Evolutionary conservation across 768 basidiomycete species (phyloP).

Genomic region (Rhodotorula toruloides): DNA sequence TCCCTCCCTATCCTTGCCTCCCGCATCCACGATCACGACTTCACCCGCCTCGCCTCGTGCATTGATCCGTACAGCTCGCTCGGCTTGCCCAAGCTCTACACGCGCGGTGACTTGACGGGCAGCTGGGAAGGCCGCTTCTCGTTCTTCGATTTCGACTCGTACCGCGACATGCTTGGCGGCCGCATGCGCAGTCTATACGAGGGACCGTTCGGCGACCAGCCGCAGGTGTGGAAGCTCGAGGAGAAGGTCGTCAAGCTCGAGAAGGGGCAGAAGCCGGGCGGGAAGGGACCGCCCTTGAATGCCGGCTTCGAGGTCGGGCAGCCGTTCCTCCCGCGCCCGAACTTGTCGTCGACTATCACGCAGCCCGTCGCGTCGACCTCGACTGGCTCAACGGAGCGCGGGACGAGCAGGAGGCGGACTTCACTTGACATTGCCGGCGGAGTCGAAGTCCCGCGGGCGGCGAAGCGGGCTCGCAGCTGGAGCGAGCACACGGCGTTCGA

Average conservation of each 20-base stretch:
- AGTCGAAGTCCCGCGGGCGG: background rate
- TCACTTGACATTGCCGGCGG: no score
- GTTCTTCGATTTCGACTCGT: slow-evolving; percentile 73
- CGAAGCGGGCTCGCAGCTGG: slow-evolving; percentile 22
- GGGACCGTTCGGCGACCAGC: slow-evolving; percentile 72
- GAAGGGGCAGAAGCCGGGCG: slow-evolving; percentile 36
- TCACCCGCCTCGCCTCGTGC: slow-evolving; percentile 44
- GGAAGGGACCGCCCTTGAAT: slow-evolving; percentile 41
- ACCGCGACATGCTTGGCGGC: slow-evolving; percentile 53
- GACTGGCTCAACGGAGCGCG: no score
- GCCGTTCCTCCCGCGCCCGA: background rate
- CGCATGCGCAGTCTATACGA: slow-evolving; percentile 57
- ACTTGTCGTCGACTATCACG: background rate
- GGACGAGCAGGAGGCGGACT: no score
- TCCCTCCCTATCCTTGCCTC: slow-evolving; percentile 39
- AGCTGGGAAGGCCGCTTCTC: slow-evolving; percentile 44
- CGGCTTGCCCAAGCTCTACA: slow-evolving; percentile 41
- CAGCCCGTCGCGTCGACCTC: background rate
- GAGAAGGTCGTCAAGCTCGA: slow-evolving; percentile 30
- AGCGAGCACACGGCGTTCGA: no score
- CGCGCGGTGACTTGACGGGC: slow-evolving; percentile 35
- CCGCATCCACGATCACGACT: slow-evolving; percentile 46
- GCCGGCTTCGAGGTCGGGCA: slow-evolving; percentile 40
- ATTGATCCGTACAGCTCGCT: slow-evolving; percentile 44
- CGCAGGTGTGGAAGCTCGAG: slow-evolving; percentile 77